Base-by-base conservation (phyloP, 2,329 filamentous ascomycete species). In the Paramyrothecium roridum region DNA sequence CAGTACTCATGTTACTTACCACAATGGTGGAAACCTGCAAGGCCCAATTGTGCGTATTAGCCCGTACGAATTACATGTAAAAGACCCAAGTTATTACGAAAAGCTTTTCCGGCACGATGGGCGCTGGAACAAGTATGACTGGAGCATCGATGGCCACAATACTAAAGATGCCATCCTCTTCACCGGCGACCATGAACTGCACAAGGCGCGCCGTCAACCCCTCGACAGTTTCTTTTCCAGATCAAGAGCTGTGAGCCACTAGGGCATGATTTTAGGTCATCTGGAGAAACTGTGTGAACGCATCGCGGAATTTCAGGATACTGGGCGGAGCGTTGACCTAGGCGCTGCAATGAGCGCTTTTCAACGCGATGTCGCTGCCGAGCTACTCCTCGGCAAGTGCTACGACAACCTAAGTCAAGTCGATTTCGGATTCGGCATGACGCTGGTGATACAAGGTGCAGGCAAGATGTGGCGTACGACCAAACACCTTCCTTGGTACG, bases 31-130 rank as follows among this genome's bases (percentile, higher is more conserved):
- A n/a, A n/a, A n/a, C n/a, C n/a, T 43, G 16, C 46, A 48, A 20
- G 63, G 62, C 2, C 63, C 63, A 7, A 64, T 67, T 30, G 53
- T 65, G n/a, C 59, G 64, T 19, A 65, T 65, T 33, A 59, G 52
- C 17, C 62, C 63, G 11, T 52, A 57, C 53, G 56, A 63, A 23
- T 54, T 67, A 2, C 57, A 61, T 48, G 57, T 66, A 26, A 52
- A 61, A 19, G 60, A 66, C 23, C 62, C 63, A 1, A 56, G 57
- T 10, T 59, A 56, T 21, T 65, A 60, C 20, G 56, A 65, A 48
- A 34, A n/a, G 20, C 53, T 59, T 19, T 59, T 57, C 46, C 19
- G 30, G 23, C 56, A 52, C 49, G 17, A 47, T 34, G 8, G 54
- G 49, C 22, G 54, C 26, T 58, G 46, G 46, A 23, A 48, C 22